Evolutionary conservation across 495 filamentous ascomycete genomes (phyloP), one percentile per base, ranked within the genome.

Genomic region (Physcia stellaris): DNA sequence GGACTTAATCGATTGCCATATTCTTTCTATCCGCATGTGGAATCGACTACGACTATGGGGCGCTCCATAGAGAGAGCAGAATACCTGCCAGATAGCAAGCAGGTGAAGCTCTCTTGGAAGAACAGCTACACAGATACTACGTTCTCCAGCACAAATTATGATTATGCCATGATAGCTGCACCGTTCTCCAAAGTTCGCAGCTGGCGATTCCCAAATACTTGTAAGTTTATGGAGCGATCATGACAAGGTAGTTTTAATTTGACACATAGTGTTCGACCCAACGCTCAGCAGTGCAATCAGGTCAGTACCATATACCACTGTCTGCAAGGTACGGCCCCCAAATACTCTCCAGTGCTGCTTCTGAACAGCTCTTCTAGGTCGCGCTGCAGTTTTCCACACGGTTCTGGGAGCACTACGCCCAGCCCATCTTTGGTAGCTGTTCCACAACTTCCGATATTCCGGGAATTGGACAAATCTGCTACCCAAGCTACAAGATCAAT

Each of bases 381-480:
- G 66, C 77, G 0, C 61, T 83, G 3, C 73, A 75, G 29, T 83
- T 73, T 54, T 52, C 60, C 40, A 67, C 70, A 0, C 67, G 78
- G 3, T 83, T 82, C 66, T 83, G 79, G 78, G 78, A 81, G 42
- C 67, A 79, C 29, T 59, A 67, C 39, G 48, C 56, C 11, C 56
- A 64, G 10, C 78, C 78, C 4, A 80, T 82, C 50, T 58, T 68
- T 40, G 78, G 78, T 26, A 70, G 73, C 1, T 80, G 77, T 44
- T 66, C 65, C 13, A 61, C 59, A 0, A 5, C 35, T 12, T 61
- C 65, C 4, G 71, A 81, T 45, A 70, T 79, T 23, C 58, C 70
- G 1, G 73, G 74, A 1, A 62, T 81, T 32, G 67, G 69, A 0
- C 58, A 33, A 3, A 65, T 78, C 37, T 79, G 75, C 53, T 82